These are phyloP conservation scores for Sordaria brevicollis DNA, from an alignment of 495 filamentous ascomycete species.

Conservation along the genomic window DNA sequence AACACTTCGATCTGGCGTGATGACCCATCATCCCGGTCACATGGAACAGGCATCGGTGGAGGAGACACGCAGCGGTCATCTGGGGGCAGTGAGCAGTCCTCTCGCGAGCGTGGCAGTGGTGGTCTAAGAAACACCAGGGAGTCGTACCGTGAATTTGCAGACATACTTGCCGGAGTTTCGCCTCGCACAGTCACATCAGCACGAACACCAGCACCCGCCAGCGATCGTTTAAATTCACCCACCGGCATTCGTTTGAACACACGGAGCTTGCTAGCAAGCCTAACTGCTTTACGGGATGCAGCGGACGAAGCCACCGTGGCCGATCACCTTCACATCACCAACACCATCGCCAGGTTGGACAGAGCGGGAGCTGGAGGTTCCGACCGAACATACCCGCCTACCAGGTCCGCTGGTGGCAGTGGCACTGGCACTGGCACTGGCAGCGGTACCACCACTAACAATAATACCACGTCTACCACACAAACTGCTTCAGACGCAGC, in stretches of 20 bases:
- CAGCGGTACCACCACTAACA: not conserved
- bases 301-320: not conserved
- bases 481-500: constrained; percentile 1
- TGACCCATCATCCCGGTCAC: not conserved
- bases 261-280: not conserved
- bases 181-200: not conserved
- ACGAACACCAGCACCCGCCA: not conserved
- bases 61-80: not conserved
- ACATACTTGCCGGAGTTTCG: not conserved
- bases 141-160: not conserved
- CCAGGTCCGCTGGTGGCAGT: not conserved
- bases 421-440: not conserved
- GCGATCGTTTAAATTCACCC: too few relatives aligned
- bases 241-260: too few relatives aligned
- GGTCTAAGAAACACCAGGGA: not conserved
- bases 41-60: not conserved
- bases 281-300: not conserved
- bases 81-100: not conserved
- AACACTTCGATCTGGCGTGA: not conserved
- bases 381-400: not conserved
- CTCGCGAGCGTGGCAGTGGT: not conserved
- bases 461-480: not conserved
- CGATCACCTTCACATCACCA: not conserved
- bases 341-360: not conserved
- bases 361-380: not conserved